Evolutionary conservation across 768 basidiomycete species (phyloP), one percentile per base, ranked within the genome.

Genomic region (Lactarius psammicola): DNA sequence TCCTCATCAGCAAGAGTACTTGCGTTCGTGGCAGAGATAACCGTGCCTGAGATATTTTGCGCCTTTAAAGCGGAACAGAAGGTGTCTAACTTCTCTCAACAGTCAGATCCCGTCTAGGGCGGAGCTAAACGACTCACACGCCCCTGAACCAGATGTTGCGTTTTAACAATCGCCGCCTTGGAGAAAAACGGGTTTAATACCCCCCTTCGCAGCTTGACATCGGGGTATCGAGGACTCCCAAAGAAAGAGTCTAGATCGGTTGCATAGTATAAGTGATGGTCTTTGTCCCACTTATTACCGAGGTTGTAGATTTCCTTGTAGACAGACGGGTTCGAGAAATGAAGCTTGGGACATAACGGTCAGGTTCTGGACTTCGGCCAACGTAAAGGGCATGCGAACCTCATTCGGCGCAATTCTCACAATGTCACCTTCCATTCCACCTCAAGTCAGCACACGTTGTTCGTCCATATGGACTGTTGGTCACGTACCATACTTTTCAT

Each of bases 401-500:
- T 57, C 56, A 36, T 57, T 36, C 33, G 56, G 56, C n/a, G 56
- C 31, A 33, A 57, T 57, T 57, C 56, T 33, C 33, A 57, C 34
- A 17, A 57, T 38, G n/a, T 57, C 56, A 17, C 56, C 56, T 57
- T 23, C 34, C 56, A 26, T 38, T n/a, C 11, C 34, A 15, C 11
- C 20, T 49, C 11, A 33, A 23, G 26, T 34, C 18, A 38, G 20
- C 13, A 23, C 20, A 26, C 11, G 17, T 7, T 17, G n/a, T 57
- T 31, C 4, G 30, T n/a, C 17, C 8, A 56, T 30, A 31, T n/a
- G 54, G 46, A 5, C 23, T 18, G 51, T 23, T 17, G 7, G 51
- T 28, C n/a, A 55, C 51, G 34, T 38, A 62, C 60, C 60, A 54
- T 62, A 62, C 60, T 54, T 54, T 30, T 51, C 60, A 53, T 62